phyloP scores from a whole-genome alignment of 495 filamentous ascomycete species.

The Daldinia loculata region DNA sequence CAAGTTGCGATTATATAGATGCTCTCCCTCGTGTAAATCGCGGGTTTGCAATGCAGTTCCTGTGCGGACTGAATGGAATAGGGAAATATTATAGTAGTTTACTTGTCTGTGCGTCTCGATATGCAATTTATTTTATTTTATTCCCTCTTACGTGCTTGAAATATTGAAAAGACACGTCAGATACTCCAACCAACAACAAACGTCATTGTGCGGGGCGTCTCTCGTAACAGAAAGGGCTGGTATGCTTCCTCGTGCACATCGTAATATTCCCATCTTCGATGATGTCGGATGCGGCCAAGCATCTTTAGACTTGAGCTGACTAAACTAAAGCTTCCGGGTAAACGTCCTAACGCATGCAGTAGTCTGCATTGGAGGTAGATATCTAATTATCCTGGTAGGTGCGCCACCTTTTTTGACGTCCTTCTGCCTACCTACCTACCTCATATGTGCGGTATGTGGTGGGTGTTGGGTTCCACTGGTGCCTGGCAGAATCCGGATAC shows the following conservation, averaged over 20 bases:
- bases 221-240: slow-evolving; percentile 16
- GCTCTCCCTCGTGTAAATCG: neutral
- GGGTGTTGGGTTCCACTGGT: slow-evolving; percentile 19
- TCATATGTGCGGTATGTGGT: slow-evolving; percentile 3
- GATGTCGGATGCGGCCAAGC: slow-evolving; percentile 13
- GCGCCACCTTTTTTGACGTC: no score
- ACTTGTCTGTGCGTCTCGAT: slow-evolving; percentile 12
- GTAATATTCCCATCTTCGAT: slow-evolving; percentile 29
- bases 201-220: slow-evolving; percentile 26
- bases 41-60: neutral
- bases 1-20: neutral
- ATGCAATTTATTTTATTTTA: neutral
- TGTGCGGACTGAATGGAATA: slow-evolving; percentile 1
- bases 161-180: slow-evolving; percentile 36
- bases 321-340: neutral
- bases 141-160: slow-evolving; percentile 3
- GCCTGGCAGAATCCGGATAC: slow-evolving; percentile 21
- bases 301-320: slow-evolving; percentile 3
- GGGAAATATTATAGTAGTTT: neutral
- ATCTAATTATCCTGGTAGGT: no score
- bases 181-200: slow-evolving; percentile 23
- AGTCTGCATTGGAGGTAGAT: neutral
- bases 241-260: slow-evolving; percentile 26
- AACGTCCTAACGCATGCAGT: slow-evolving; percentile 6
- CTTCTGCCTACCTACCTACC: no score